Percentiles rank a stretch among this genome's conserved stretches.
These are phyloP conservation scores for Hamamelis virginiana DNA, from an alignment of 164 flowering plant species.

Conservation along the genomic window DNA sequence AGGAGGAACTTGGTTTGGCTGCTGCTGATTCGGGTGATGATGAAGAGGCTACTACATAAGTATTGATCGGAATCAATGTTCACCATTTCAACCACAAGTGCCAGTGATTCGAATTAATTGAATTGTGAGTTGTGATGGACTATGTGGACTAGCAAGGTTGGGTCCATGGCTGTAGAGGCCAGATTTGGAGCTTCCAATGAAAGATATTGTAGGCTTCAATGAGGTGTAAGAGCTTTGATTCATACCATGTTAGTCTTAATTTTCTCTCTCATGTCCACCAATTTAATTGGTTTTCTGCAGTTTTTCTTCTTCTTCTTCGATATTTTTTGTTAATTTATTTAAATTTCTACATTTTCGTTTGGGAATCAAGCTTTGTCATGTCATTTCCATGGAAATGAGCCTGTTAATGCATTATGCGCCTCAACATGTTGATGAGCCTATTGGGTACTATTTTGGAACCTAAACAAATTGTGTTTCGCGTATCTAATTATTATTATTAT, in stretches of 20 bases:
- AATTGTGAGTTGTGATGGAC: neutral
- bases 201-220: neutral
- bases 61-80: neutral
- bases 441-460: neutral
- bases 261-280: neutral
- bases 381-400: neutral
- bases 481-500: too few relatives aligned
- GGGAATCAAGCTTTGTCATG: neutral
- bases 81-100: neutral
- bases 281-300: conserved; percentile 1
- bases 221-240: neutral
- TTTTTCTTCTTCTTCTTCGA: neutral
- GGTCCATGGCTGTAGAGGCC: neutral
- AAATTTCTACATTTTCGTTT: neutral
- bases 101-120: neutral
- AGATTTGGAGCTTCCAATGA: neutral
- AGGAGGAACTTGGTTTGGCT: conserved; percentile 53
- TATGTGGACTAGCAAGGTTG: neutral
- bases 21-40: conserved; percentile 3
- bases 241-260: neutral
- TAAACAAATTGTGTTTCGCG: too few relatives aligned
- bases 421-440: neutral
- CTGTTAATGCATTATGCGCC: neutral
- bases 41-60: conserved; percentile 8
- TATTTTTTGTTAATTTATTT: too few relatives aligned